Base-by-base conservation (phyloP, 2,329 filamentous ascomycete genomes). In the Phaeoacremonium minimum region DNA sequence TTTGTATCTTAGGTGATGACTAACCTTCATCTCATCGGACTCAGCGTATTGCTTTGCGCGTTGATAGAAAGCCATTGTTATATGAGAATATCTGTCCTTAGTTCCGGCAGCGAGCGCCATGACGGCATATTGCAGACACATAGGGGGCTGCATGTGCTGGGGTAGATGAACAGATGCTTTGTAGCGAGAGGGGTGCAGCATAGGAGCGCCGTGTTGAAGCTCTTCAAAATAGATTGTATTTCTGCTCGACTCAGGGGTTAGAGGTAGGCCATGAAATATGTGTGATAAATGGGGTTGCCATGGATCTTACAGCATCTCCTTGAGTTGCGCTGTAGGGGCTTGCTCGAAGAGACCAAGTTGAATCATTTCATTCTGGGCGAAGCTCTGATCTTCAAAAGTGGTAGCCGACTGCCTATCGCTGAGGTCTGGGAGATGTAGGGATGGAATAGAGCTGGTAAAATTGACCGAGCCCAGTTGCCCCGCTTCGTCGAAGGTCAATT, bases 41-140 rank as follows among this genome's bases (percentile, higher is more conserved):
- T 51, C 42, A 9, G 43, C 43, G 20, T 47, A 46, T 0, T 30
- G 33, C n/a, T 46, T 38, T 4, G 46, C 44, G 6, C 44, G 47
- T 6, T 46, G 44, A 26, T 49, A 49, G 17, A 48, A 46, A 2
- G 43, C 38, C n/a, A 35, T 20, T 1, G 43, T 30, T 3, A 51
- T 22, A 11, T 38, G 30, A 9, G 36, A 38, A 29, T 49, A 39
- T 6, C 31, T 38, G 13, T 42, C 38, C 13, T 26, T 30, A 3
- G 36, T 41, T 5, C 39, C 40, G 6, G 45, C 45, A 1, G 36
- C 47, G 13, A 35, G 33, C 3, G 46, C 47, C 44, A 49, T 43
- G 9, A 46, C 38, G 14, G 44, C 41, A 14, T 48, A 48, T 15
- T 46, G 45, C 8, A 49, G 44, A 17, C 44, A 51, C 44, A 48